A percentile compares a stretch with the other conserved stretches of the same genome.
These are phyloP conservation scores for Hyaloperonospora arabidopsidis DNA, from an alignment of 352 stramenopile genomes.

Conservation along the genomic window DNA sequence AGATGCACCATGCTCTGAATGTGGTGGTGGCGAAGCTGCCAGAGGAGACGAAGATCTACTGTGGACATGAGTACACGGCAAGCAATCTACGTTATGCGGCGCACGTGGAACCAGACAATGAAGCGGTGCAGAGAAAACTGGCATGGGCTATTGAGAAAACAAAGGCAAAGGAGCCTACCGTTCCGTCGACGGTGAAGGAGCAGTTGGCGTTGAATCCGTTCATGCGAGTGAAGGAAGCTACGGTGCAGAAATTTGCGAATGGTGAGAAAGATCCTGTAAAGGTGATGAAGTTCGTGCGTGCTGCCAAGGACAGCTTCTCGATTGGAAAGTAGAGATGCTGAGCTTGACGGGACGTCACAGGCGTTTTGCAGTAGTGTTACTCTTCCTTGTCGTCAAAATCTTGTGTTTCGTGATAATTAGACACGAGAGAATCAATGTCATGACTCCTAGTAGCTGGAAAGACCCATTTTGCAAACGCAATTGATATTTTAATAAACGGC, in stretches of 20 bases:
- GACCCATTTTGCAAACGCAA: too few relatives aligned
- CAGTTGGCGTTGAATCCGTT: conserved; percentile 76
- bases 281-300: conserved; percentile 52
- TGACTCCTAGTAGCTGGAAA: too few relatives aligned
- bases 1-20: conserved; percentile 85
- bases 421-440: too few relatives aligned
- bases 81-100: conserved; percentile 87
- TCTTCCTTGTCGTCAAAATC: too few relatives aligned
- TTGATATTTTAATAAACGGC: too few relatives aligned
- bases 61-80: conserved; percentile 90
- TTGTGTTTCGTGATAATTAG: too few relatives aligned
- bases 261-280: conserved; percentile 33
- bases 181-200: conserved; percentile 80
- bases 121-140: conserved; percentile 53
- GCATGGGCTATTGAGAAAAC: conserved; percentile 40
- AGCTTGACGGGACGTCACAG: too few relatives aligned
- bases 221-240: conserved; percentile 49
- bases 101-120: conserved; percentile 86
- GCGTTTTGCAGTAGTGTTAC: too few relatives aligned
- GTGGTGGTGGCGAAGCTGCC: conserved; percentile 67
- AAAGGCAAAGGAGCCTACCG: conserved; percentile 52
- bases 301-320: conserved; percentile 53
- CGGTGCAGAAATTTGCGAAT: conserved; percentile 48
- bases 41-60: conserved; percentile 71
- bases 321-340: conserved; percentile 38